Evolutionary conservation across 2,329 filamentous ascomycete genomes (phyloP), one percentile per base, ranked within the genome.

Genomic region (Stagonosporopsis rhizophila): DNA sequence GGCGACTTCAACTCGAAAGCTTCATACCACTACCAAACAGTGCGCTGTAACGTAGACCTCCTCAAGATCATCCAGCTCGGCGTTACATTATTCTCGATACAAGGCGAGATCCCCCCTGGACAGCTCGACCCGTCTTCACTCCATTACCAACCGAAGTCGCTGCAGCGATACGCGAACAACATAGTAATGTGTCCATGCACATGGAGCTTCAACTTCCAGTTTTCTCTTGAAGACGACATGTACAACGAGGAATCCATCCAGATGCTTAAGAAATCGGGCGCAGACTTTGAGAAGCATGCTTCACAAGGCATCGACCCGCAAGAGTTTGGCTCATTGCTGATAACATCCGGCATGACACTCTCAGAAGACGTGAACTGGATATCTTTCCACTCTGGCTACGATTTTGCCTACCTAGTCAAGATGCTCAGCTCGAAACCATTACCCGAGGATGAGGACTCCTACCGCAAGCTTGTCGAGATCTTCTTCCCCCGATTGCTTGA

Each of bases 141-240:
- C 57, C 61, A 38, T 41, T 75, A 75, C 62, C 62, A 69, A 37
- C 71, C 71, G n/a, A 76, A 81, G 50, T 79, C 80, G 59, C 76
- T 81, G 39, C 78, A 80, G 61, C 76, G 78, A 23, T 83, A 84
- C 61, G 78, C 77, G 19, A 82, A 81, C 60, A 82, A 81, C 61
- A 78, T 84, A 50, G 73, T 81, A n/a, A 83, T 85, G 44, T 87
- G 92, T 56, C 94, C 91, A 15, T 96, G 90, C 73, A 96, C 94
- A 17, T 99, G 95, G 95, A 94, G 97, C 67, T 99, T 99, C 83
- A 98, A 99, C 82, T 99, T 99, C 79, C 89, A 93, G 68, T 99
- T 98, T 77, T 95, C 92, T 1, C 83, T 97, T 9, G 90, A 95
- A 65, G 87, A 94, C 35, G 95, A 99, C 78, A 99, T 99, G 95